These are phyloP conservation scores for Debaryomyces tyrocola DNA, from an alignment of 805 yeast genomes.

Conservation along the genomic window DNA sequence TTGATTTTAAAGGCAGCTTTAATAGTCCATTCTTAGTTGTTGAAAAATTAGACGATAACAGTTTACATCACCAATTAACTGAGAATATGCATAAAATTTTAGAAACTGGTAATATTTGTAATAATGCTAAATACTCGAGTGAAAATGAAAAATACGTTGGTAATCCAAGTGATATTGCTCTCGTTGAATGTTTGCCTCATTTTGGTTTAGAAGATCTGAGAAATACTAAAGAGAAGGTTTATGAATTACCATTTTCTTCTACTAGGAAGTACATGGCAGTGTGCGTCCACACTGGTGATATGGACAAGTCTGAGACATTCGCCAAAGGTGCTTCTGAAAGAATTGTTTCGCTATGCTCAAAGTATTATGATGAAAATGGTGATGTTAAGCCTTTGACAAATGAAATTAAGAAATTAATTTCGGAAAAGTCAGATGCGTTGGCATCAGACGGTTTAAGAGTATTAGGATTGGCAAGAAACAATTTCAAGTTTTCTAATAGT, in stretches of 20 bases:
- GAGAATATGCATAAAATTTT: slow-evolving; percentile 55
- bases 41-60: slow-evolving; percentile 45
- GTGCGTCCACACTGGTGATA: slow-evolving; percentile 57
- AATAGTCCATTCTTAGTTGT: slow-evolving; percentile 44
- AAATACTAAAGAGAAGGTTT: slow-evolving; percentile 53
- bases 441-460: slow-evolving; percentile 88
- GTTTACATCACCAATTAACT: slow-evolving; percentile 46
- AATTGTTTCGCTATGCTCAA: slow-evolving; percentile 59
- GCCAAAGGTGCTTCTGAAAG: slow-evolving; percentile 92
- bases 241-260: slow-evolving; percentile 85
- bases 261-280: slow-evolving; percentile 90
- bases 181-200: slow-evolving; percentile 68
- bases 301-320: slow-evolving; percentile 55
- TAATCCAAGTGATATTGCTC: slow-evolving; percentile 93
- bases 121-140: slow-evolving; percentile 66
- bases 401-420: slow-evolving; percentile 46
- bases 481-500: slow-evolving; percentile 28
- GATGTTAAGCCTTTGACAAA: slow-evolving; percentile 58
- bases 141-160: slow-evolving; percentile 78
- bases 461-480: slow-evolving; percentile 69
- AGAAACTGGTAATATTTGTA: slow-evolving; percentile 71
- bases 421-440: slow-evolving; percentile 57
- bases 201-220: slow-evolving; percentile 77
- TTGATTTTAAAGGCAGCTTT: slow-evolving; percentile 49
- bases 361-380: slow-evolving; percentile 59